Evolutionary conservation across 2,329 filamentous ascomycete species (phyloP).

Genomic region (Helotiales sp.): DNA sequence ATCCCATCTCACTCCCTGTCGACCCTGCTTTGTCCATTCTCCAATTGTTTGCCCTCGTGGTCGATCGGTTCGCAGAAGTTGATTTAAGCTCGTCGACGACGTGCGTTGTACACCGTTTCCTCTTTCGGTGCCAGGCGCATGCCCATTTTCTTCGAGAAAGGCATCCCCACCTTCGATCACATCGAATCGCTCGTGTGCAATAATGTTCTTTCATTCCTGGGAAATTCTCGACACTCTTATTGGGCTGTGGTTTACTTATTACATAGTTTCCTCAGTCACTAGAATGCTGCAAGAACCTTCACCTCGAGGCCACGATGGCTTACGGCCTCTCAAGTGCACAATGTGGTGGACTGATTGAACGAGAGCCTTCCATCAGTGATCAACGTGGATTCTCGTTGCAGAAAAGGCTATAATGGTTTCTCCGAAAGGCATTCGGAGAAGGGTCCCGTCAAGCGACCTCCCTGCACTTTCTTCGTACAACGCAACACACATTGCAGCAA

Average conservation of each 20-base stretch:
- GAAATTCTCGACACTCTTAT: background rate
- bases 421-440: background rate
- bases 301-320: background rate
- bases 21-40: conserved; percentile 12
- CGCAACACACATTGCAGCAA: conserved; percentile 1
- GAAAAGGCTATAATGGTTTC: background rate
- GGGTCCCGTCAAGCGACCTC: background rate
- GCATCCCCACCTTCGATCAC: conserved; percentile 7
- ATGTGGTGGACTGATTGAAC: conserved; percentile 3
- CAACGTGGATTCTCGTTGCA: background rate
- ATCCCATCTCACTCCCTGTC: conserved; percentile 5
- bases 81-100: conserved; percentile 20
- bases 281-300: background rate
- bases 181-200: background rate
- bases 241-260: background rate
- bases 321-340: background rate
- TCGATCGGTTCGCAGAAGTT: conserved; percentile 28
- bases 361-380: background rate
- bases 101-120: background rate
- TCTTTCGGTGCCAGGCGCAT: background rate
- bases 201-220: background rate
- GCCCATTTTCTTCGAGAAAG: conserved; percentile 1
- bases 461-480: background rate
- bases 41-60: conserved; percentile 28
- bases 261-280: background rate